Conservation (phyloP, 164 flowering plant genomes). For the Vitis cinerea region DNA sequence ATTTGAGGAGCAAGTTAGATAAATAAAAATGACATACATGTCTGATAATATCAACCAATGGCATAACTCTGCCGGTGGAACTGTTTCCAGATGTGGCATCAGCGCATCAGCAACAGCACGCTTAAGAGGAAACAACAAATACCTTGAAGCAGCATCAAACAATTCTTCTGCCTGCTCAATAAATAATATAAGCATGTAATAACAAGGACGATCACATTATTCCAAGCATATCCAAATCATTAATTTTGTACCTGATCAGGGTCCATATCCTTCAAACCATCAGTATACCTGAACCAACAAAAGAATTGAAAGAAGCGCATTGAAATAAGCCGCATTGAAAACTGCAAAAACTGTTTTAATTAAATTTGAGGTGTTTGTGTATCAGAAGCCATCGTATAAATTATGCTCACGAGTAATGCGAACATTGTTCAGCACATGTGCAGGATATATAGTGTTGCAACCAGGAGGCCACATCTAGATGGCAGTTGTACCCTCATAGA, state of each 20-base stretch:
- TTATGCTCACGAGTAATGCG: too few relatives aligned
- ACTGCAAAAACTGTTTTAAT: too few relatives aligned
- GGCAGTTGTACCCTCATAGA: too few relatives aligned
- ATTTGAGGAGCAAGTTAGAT: not conserved
- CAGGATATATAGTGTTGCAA: not conserved
- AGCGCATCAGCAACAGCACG: conserved; percentile 95
- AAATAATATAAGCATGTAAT: conserved; percentile 3
- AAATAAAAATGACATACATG: conserved; percentile 48
- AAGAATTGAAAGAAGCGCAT: conserved; percentile 5
- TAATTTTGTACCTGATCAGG: conserved; percentile 73
- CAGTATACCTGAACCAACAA: conserved; percentile 79
- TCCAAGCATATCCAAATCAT: not conserved
- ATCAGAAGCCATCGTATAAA: too few relatives aligned
- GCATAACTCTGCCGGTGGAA: conserved; percentile 82
- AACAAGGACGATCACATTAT: not conserved
- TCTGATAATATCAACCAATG: conserved; percentile 90
- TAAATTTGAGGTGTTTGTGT: too few relatives aligned
- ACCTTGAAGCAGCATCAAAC: conserved; percentile 98
- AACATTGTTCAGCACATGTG: not conserved
- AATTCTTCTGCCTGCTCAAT: conserved; percentile 82
- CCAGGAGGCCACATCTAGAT: not conserved
- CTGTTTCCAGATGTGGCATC: conserved; percentile 79
- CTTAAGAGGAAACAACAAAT: conserved; percentile 88
- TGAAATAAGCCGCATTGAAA: conserved; percentile 3
- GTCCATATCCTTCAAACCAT: conserved; percentile 72